Percentiles rank a stretch among this genome's conserved stretches.
phyloP scores from a whole-genome alignment of 345 rosid species.

The Mangifera indica region DNA sequence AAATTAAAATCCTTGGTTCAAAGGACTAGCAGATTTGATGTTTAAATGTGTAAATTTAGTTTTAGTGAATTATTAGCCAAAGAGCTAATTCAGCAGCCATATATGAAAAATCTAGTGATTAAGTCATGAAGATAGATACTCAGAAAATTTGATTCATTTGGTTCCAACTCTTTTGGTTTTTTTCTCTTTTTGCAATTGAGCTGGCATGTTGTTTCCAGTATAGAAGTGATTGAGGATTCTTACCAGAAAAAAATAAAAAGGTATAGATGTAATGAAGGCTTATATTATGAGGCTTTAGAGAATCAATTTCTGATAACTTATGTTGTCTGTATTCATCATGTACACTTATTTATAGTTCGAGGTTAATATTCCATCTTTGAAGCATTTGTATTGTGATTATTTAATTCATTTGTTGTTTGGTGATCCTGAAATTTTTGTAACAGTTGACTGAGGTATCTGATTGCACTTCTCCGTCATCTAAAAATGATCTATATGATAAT shows the following conservation, averaged over 20 bases:
- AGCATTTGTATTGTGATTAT: slow-evolving; percentile 5
- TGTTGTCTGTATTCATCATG: neutral
- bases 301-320: neutral
- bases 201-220: neutral
- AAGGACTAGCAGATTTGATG: neutral
- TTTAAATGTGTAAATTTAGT: neutral
- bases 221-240: neutral
- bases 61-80: neutral
- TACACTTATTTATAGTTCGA: neutral
- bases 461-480: slow-evolving; percentile 50
- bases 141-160: neutral
- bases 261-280: neutral
- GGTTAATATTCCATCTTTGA: neutral
- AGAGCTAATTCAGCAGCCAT: neutral
- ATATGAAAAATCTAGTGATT: neutral
- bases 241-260: no score
- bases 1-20: neutral
- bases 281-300: neutral
- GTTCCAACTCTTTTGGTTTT: neutral
- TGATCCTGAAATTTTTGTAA: slow-evolving; percentile 22
- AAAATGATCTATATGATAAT: slow-evolving; percentile 53
- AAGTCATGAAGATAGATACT: neutral
- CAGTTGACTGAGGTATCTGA: slow-evolving; percentile 62
- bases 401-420: neutral
- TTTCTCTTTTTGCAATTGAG: neutral